Percentiles rank a stretch among this genome's conserved stretches.
These are phyloP conservation scores for Paulownia fortunei DNA, from an alignment of 257 asterid species.

Conservation along the genomic window DNA sequence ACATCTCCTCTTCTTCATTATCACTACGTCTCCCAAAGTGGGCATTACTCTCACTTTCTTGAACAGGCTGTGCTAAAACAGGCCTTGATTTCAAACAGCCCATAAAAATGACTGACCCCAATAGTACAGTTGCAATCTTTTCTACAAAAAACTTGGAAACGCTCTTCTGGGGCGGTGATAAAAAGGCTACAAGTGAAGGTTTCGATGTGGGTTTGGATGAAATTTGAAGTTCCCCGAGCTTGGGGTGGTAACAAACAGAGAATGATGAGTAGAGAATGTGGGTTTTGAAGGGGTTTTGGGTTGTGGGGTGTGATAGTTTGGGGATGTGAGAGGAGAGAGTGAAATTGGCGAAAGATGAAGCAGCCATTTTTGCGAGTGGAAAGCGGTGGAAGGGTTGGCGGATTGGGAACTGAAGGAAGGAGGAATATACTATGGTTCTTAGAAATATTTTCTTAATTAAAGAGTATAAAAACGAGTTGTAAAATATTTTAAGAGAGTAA, in stretches of 20 bases:
- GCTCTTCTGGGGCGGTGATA: conserved; percentile 40
- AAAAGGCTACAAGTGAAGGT: conserved; percentile 16
- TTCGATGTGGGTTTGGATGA: conserved; percentile 37
- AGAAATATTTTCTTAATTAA: no score
- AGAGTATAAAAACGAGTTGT: no score
- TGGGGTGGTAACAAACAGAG: conserved; percentile 25
- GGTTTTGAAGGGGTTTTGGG: conserved; percentile 35
- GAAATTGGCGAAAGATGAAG: conserved; percentile 46
- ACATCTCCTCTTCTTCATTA: conserved; percentile 66
- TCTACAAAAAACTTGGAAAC: conserved; percentile 39
- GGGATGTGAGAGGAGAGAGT: conserved; percentile 36
- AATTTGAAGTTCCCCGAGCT: conserved; percentile 18
- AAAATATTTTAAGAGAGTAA: no score
- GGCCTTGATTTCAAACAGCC: conserved; percentile 53
- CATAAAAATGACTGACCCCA: conserved; percentile 67
- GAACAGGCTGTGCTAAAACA: conserved; percentile 57
- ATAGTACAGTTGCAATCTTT: conserved; percentile 53
- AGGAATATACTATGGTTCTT: background rate
- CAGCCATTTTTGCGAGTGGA: conserved; percentile 45
- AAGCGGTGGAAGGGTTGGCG: conserved; percentile 20
- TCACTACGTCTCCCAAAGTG: conserved; percentile 16
- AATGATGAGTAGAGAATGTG: background rate
- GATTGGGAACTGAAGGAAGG: background rate
- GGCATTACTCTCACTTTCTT: conserved; percentile 48
- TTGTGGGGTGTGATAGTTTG: conserved; percentile 26